These are phyloP conservation scores for Saccharata proteae DNA, from an alignment of 2,329 filamentous ascomycete species.

Conservation along the genomic window DNA sequence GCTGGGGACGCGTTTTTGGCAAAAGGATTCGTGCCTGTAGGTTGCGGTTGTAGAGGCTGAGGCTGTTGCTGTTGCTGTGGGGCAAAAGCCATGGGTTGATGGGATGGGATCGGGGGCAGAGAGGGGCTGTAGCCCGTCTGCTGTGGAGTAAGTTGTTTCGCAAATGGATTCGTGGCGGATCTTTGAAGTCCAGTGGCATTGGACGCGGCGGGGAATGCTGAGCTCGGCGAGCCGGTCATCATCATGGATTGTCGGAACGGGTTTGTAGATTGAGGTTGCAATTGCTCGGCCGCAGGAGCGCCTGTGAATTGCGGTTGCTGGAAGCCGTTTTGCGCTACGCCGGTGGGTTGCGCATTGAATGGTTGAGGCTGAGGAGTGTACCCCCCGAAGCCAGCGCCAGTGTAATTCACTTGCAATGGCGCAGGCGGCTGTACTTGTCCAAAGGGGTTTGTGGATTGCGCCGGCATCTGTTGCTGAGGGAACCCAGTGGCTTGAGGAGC, in stretches of 20 bases:
- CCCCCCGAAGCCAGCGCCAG: conserved; percentile 73
- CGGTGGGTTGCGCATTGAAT: conserved; percentile 29
- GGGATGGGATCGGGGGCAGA: conserved; percentile 12
- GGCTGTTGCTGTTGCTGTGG: conserved; percentile 19
- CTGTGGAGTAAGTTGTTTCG: conserved; percentile 41
- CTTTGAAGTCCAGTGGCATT: too few species aligned
- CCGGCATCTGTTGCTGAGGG: conserved; percentile 10
- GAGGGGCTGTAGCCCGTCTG: conserved; percentile 13
- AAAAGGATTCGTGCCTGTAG: conserved; percentile 64
- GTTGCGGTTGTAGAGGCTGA: conserved; percentile 40
- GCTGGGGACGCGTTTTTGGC: conserved; percentile 41
- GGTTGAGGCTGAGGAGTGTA: conserved; percentile 59
- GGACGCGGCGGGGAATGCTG: conserved; percentile 29
- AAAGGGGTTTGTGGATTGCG: conserved; percentile 28
- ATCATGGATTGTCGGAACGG: conserved; percentile 91
- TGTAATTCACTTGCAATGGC: conserved; percentile 45
- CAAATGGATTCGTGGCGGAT: conserved; percentile 79
- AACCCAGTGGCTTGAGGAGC: conserved; percentile 11
- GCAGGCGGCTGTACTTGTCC: conserved; percentile 25
- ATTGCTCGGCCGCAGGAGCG: conserved; percentile 25
- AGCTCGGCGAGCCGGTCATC: conserved; percentile 26
- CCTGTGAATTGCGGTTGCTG: conserved; percentile 10
- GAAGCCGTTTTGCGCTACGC: conserved; percentile 39
- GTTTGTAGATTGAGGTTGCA: conserved; percentile 56
- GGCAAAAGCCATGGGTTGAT: conserved; percentile 13